Percentiles rank a stretch among this genome's conserved stretches.
These are phyloP conservation scores for Dictyostelium brefeldianum DNA, from an alignment of 78 protist species.

Conservation along the genomic window DNA sequence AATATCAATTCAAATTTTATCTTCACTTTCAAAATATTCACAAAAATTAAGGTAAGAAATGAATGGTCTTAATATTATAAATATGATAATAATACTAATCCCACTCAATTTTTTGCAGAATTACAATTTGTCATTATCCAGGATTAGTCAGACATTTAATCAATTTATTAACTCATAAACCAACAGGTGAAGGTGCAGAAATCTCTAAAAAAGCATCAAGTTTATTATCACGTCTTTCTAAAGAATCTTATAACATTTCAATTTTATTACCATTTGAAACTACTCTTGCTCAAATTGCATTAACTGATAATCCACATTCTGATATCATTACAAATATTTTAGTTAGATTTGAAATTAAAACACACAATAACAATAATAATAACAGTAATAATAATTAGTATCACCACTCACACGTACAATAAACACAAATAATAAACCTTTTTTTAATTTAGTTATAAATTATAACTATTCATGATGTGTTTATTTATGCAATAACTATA, in stretches of 20 bases:
- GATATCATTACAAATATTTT: constrained; percentile 43
- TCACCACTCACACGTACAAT: too few species aligned
- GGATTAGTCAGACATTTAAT: constrained; percentile 43
- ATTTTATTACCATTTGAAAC: constrained; percentile 41
- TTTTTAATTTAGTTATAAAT: too few species aligned
- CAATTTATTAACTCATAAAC: constrained; percentile 41
- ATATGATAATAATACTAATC: not conserved
- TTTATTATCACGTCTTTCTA: constrained; percentile 37
- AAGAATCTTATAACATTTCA: constrained; percentile 35
- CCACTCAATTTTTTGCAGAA: constrained; percentile 16
- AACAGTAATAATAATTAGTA: not conserved
- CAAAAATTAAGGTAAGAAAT: constrained; percentile 59
- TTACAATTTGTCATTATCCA: constrained; percentile 62
- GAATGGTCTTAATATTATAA: not conserved
- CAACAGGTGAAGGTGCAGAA: constrained; percentile 39
- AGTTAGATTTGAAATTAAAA: constrained; percentile 38
- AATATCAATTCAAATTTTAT: constrained; percentile 19
- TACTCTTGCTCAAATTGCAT: constrained; percentile 50
- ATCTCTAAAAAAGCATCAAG: constrained; percentile 46
- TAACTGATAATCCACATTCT: constrained; percentile 60
- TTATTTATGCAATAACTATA: too few species aligned
- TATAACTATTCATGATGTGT: too few species aligned
- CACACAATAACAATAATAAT: not conserved
- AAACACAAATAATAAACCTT: too few species aligned
- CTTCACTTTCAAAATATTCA: constrained; percentile 15